Evolutionary conservation across 768 basidiomycete species (phyloP), one percentile per base, ranked within the genome.

Genomic region (Tulasnella sp.): DNA sequence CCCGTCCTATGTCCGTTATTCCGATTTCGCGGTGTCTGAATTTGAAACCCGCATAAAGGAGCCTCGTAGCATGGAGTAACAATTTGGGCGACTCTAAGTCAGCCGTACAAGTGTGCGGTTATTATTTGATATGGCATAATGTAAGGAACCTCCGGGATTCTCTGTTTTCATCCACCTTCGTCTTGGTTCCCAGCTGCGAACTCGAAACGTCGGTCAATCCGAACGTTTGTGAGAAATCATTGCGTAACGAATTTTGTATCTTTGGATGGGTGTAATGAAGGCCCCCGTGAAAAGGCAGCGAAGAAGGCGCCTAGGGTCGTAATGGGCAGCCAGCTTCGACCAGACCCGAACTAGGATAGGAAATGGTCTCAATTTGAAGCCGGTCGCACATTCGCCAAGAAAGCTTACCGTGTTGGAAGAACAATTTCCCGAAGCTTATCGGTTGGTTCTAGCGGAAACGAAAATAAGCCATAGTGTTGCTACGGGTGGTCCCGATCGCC

Each of bases 381-480:
- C 5, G 5, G 19, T n/a, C 34, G 5, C 19, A 34, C 29, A 34
- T 11, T 32, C 8, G 16, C 19, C 39, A n/a, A 40, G 16, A 42
- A 8, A 16, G 75, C 77, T 44, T 42, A 78, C 78, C 63, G 64
- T 79, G 74, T 66, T 79, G 77, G 73, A 77, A 77, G 71, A 79
- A 78, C 34, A 79, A 76, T 19, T 66, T 71, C 3, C 75, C 69
- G 35, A 77, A 73, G 26, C 77, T 65, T 12, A 79, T 76, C 5
- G 77, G 76, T 16, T 72, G 65, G 52, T 77, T 79, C 75, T 75
- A 40, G 17, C 42, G 19, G 22, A 40, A 69, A 36, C 42, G 5
- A 47, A 12, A 4, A 14, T 32, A 37, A 63, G n/a, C 39, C 9
- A 64, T 32, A 17, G 1, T 72, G n/a, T 12, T 19, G 41, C 16